Conservation (phyloP, 495 filamentous ascomycete species). For the Neurospora intermedia region DNA sequence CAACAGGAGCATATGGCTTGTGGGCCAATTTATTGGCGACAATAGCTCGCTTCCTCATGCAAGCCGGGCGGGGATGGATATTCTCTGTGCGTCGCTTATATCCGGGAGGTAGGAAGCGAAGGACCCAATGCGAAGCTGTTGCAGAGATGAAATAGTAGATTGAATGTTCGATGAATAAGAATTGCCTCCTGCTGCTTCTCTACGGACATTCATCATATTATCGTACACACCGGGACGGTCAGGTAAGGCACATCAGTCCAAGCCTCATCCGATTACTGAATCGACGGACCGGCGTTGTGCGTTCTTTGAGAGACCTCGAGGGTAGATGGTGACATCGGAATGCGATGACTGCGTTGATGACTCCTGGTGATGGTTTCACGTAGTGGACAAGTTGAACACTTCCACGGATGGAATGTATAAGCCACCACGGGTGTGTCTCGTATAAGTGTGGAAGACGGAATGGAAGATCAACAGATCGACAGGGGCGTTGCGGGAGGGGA, state of each 20-base stretch:
- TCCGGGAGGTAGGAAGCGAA: not conserved
- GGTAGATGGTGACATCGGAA: too few relatives aligned
- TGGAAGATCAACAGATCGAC: not conserved
- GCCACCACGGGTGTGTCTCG: too few relatives aligned
- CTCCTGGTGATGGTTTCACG: too few relatives aligned
- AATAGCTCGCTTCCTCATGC: not conserved
- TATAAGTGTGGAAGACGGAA: not conserved
- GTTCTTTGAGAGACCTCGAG: too few relatives aligned
- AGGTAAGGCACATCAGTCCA: not conserved
- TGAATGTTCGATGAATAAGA: not conserved
- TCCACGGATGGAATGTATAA: too few relatives aligned
- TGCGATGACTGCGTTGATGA: too few relatives aligned
- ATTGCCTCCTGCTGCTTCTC: not conserved
- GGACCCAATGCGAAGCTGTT: not conserved
- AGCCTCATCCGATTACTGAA: not conserved
- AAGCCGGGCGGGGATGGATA: not conserved
- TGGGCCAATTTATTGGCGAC: not conserved
- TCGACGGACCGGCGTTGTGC: too few relatives aligned
- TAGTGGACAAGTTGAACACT: too few relatives aligned
- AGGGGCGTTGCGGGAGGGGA: not conserved
- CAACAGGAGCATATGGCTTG: not conserved
- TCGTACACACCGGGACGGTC: not conserved
- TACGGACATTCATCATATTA: not conserved
- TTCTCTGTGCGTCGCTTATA: not conserved
- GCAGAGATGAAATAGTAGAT: not conserved